Evolutionary conservation across 2,329 filamentous ascomycete genomes (phyloP), one percentile per base, ranked within the genome.

Genomic region (Paecilomyces sp.): DNA sequence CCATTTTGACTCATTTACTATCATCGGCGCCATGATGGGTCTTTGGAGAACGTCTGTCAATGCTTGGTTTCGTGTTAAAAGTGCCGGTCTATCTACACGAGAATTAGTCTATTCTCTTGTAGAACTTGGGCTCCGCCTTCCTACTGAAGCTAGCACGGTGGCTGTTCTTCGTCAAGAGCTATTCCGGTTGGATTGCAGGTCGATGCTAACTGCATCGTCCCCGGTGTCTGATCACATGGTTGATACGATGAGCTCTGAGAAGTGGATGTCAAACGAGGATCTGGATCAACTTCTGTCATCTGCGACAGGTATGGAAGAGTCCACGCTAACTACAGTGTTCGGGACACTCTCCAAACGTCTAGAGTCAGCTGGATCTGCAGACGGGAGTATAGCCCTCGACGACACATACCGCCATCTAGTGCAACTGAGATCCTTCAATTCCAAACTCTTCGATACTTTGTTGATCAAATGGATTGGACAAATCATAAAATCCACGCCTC

Each of bases 1-100:
- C 64, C 80, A 87, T 65, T 75, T 79, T 56, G 76, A 80, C 56
- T 74, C 79, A n/a, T 82, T 87, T 57, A 78, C 76, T 58, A 79
- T 83, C 2, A 83, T 81, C 30, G 78, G 79, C 41, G 79, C 78
- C 15, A 71, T 75, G 11, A 67, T 70, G 7, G 73, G 77, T 61
- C 66, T 81, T 11, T 80, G 80, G 60, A 72, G 69, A 54, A 72
- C 68, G 55, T 66, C 79, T 28, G 67, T 74, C 31, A 73, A 75
- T 61, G 69, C 73, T 1, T 79, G 79, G 62, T 66, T 72, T 28
- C 69, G 66, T 25, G 65, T 78, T 33, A 75, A 76, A 59, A 66
- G 71, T 41, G 61, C 67, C 28, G 71, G 71, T n/a, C 64, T 67
- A 11, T 66, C 72, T 7, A 71, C 72, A 60, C 67, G 76, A 24